Base-by-base conservation (phyloP, 225 moss, liverwort and hornwort species). In the Physcomitrellopsis africana region DNA sequence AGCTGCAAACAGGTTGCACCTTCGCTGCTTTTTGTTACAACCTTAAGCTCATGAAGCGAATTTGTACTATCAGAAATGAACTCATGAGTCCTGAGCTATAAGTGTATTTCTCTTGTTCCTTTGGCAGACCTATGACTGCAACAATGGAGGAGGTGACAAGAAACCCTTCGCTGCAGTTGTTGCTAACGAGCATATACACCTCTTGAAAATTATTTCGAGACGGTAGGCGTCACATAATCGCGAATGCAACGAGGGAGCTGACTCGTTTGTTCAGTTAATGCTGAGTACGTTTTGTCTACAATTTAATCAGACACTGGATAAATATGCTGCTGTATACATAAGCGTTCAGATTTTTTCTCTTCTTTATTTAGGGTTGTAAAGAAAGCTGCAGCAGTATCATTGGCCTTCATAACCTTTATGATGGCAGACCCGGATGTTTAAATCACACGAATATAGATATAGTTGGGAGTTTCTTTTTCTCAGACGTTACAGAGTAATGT, bases 101-200 rank as follows among this genome's bases (percentile, higher is more conserved):
- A 61, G 1, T 72, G 49, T 61, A 59, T 56, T 59, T 71, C 44
- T 42, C 37, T 65, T 71, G 70, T 62, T 69, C 53, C 24, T 67
- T 79, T 9, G 27, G 46, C 81, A 86, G 86, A 67, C 85, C 85
- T n/a, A 85, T 87, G 85, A 90, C 87, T 10, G 90, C 85, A 42
- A 85, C 85, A 68, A 85, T 85, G 82, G 90, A 87, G 43, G 85
- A 87, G 76, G 90, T 87, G 70, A 90, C 87, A 24, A 85, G 73
- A 11, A 90, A 87, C 7, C 87, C 87, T 51, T 87, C 87, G 16
- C 82, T 90, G n/a, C 90, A 90, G 78, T 79, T 87, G 82, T 72
- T 90, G 47, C 72, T 90, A 68, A 80, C 87, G 47, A 87, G 84
- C 76, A 80, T 90, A 64, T 89, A 81, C 42, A 70, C 71, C 11